Base-by-base conservation (phyloP, 495 filamentous ascomycete species). In the Penicillium dipodomyicola region DNA sequence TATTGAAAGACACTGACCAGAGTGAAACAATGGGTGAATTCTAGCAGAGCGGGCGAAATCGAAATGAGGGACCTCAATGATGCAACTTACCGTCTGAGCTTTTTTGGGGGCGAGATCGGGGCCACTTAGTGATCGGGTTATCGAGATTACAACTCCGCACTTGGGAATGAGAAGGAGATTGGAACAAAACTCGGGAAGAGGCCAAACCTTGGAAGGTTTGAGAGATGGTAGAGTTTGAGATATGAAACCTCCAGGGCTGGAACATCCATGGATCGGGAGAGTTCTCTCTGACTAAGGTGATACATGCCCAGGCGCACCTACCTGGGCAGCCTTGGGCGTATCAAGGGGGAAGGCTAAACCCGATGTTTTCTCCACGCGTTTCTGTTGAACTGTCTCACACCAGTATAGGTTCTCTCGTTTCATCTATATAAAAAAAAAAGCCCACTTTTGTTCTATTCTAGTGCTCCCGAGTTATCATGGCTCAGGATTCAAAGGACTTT, bases 31-130 rank as follows among this genome's bases (percentile, higher is more conserved):
- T 27, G 40, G 29, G 30, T 32, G 30, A 44, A 44, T 27, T 54
- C 52, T 27, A 49, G 30, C 52, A 27, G 29, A 29, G 27, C 39
- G 25, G 61, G 57, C 55, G 29, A 49, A 48, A 64, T 61, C 51
- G 52, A 40, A 67, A 64, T 32, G 52, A 54, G 42, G 56, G 39
- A 40, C 46, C 42, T 56, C 32, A 41, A 20, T 33, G 46, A 37
- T 52, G 57, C 32, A 51, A 51, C 45, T 32, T 54, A 40, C 52
- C 25, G 60, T 62, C 62, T 67, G 63, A 61, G 63, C 57, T 66
- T 68, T 64, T 64, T 63, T 59, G 20, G 55, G 59, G 55, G 37
- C 19, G 30, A 59, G 64, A 67, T 62, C 64, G 64, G 49, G 54
- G 41, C 60, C 56, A 65, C 59, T 62, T 61, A 64, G 64, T 61